Evolutionary conservation across 228 moss, liverwort and hornwort genomes (phyloP), one percentile per base, ranked within the genome.

Genomic region (Sphagnum fallax): DNA sequence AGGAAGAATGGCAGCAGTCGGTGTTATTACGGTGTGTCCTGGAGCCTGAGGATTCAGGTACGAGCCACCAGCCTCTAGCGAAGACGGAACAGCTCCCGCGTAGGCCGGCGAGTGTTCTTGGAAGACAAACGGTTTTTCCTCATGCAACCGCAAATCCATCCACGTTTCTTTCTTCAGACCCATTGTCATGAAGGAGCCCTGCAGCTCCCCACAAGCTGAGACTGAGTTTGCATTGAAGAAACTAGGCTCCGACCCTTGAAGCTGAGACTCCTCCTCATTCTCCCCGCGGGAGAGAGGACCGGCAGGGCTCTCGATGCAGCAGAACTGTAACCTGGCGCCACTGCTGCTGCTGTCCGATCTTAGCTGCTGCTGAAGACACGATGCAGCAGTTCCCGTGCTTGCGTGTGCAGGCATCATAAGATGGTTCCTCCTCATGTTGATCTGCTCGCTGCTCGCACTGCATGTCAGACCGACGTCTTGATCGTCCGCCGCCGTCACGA

Each of bases 151-250:
- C 32, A 32, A 32, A 32, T 32, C 32, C 32, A 32, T 32, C 32
- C 32, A 32, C 32, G 32, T 32, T 32, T 32, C 32, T 32, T 32
- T 32, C 32, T 12, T 55, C 55, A 55, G 55, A 12, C 32, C 32
- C 32, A 32, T 8, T 8, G 12, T 55, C 55, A 73, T 53, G n/a
- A 79, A 68, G 47, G 86, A 82, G 63, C 83, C 86, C 8, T 83
- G 82, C 47, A 74, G 78, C 66, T 77, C 82, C 52, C 65, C 73
- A 51, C 65, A 74, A 65, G 66, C 32, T 32, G 32, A 32, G 32
- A 32, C 32, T 32, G 32, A 32, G 32, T 32, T 32, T 32, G 32
- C 32, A 1, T 32, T 32, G 32, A 32, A 32, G 32, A 32, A 32
- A 32, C 32, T 32, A 32, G 32, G 32, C 32, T 32, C 32, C 32